Conservation (phyloP, 176 grass and related monocot species). For the Panicum miliaceum region DNA sequence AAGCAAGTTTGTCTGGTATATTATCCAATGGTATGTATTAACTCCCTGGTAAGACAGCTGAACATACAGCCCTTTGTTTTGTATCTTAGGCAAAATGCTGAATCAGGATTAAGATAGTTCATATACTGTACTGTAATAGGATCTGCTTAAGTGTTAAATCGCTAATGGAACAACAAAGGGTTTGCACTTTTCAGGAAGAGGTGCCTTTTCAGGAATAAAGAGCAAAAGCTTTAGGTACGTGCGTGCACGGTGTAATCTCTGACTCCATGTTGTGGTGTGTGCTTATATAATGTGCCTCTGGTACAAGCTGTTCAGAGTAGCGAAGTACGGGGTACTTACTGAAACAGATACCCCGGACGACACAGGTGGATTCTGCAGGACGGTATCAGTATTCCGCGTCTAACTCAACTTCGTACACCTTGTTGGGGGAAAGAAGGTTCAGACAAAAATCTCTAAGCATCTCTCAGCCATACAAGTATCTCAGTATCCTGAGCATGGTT, state of each 20-base stretch:
- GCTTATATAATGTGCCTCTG: background rate
- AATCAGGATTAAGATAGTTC: no score
- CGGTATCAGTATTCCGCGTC: constrained; percentile 6
- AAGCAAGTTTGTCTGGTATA: no score
- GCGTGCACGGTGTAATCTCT: constrained; percentile 15
- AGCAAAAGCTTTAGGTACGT: background rate
- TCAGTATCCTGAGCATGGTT: background rate
- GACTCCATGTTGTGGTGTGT: background rate
- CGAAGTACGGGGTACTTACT: background rate
- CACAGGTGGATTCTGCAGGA: background rate
- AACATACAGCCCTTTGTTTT: background rate
- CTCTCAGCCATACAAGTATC: no score
- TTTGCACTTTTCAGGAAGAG: background rate
- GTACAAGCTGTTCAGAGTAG: background rate
- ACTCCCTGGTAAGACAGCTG: no score
- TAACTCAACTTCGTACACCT: background rate
- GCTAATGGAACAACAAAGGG: background rate
- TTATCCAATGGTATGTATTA: no score
- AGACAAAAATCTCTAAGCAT: background rate
- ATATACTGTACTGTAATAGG: background rate
- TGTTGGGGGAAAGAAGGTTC: background rate
- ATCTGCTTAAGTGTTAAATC: background rate
- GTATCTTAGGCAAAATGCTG: background rate
- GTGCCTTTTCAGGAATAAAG: background rate
- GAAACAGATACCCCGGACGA: background rate